These are phyloP conservation scores for Stachybotrys echinatus DNA, from an alignment of 2,329 filamentous ascomycete species.

Conservation along the genomic window DNA sequence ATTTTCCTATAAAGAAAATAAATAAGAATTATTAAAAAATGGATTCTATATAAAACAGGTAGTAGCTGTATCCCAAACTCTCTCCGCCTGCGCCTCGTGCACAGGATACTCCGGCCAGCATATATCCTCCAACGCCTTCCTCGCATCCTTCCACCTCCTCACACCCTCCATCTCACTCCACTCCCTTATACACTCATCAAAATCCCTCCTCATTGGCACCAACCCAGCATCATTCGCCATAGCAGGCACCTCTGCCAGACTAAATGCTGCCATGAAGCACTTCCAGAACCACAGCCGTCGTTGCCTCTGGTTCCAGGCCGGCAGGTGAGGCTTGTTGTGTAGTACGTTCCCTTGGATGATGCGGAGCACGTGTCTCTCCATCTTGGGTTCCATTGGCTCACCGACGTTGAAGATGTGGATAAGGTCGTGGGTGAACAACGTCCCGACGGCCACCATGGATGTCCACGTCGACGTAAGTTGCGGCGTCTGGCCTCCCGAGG, in stretches of 20 bases:
- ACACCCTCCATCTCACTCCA: constrained; percentile 7
- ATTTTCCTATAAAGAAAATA: too few species aligned
- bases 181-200: constrained; percentile 1
- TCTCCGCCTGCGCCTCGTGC: background rate
- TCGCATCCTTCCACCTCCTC: constrained; percentile 4
- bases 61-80: background rate
- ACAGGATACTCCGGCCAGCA: background rate
- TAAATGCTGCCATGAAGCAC: constrained; percentile 12
- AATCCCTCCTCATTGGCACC: background rate
- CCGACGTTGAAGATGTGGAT: constrained; percentile 12
- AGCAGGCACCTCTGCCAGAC: constrained; percentile 3
- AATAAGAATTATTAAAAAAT: too few species aligned
- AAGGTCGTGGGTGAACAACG: constrained; percentile 9
- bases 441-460: constrained; percentile 5
- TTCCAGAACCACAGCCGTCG: constrained; percentile 14
- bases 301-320: background rate
- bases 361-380: constrained; percentile 8
- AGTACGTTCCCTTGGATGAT: constrained; percentile 2
- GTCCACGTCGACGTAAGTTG: constrained; percentile 9
- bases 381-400: constrained; percentile 7
- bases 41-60: too few species aligned
- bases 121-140: background rate
- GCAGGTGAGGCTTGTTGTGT: constrained; percentile 6
- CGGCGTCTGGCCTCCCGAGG: background rate
- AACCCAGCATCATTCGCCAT: background rate